Evolutionary conservation across 2,329 filamentous ascomycete species (phyloP).

Genomic region (Xylaria sp.): DNA sequence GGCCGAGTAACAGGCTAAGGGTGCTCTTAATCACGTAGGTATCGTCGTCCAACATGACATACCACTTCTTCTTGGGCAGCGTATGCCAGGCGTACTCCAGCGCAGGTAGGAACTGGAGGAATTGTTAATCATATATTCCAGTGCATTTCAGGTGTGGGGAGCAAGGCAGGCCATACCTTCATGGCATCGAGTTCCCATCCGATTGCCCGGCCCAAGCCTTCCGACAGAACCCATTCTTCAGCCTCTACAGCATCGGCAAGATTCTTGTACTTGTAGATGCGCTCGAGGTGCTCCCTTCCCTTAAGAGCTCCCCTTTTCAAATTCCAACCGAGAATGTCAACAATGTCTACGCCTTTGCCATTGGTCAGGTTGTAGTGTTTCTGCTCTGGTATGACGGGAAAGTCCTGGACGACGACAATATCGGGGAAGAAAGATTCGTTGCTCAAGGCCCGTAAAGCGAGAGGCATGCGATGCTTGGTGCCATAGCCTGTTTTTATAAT

Average conservation of each 20-base stretch:
- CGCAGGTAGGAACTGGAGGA: slow-evolving; percentile 62
- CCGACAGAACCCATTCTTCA: slow-evolving; percentile 50
- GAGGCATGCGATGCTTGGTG: slow-evolving; percentile 60
- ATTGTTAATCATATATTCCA: slow-evolving; percentile 26
- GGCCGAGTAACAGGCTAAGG: slow-evolving; percentile 59
- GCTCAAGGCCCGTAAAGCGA: slow-evolving; percentile 60
- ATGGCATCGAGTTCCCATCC: slow-evolving; percentile 53
- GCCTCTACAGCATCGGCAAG: slow-evolving; percentile 49
- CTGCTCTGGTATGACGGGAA: slow-evolving; percentile 50
- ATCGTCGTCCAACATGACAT: slow-evolving; percentile 68
- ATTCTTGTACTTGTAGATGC: slow-evolving; percentile 49
- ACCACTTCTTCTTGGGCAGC: slow-evolving; percentile 68
- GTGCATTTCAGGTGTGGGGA: neutral
- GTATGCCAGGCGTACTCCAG: slow-evolving; percentile 63
- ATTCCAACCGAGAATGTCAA: slow-evolving; percentile 52
- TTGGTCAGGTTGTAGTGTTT: slow-evolving; percentile 42
- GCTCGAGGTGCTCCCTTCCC: slow-evolving; percentile 47
- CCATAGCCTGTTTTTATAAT: slow-evolving; percentile 68
- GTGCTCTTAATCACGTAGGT: slow-evolving; percentile 65
- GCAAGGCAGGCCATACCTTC: slow-evolving; percentile 46
- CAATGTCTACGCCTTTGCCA: slow-evolving; percentile 45
- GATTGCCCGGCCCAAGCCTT: slow-evolving; percentile 48
- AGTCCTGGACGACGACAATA: slow-evolving; percentile 64
- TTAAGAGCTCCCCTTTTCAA: slow-evolving; percentile 46
- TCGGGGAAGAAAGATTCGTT: slow-evolving; percentile 54